These are phyloP conservation scores for Jacaranda mimosifolia DNA, from an alignment of 257 asterid species.

Conservation along the genomic window DNA sequence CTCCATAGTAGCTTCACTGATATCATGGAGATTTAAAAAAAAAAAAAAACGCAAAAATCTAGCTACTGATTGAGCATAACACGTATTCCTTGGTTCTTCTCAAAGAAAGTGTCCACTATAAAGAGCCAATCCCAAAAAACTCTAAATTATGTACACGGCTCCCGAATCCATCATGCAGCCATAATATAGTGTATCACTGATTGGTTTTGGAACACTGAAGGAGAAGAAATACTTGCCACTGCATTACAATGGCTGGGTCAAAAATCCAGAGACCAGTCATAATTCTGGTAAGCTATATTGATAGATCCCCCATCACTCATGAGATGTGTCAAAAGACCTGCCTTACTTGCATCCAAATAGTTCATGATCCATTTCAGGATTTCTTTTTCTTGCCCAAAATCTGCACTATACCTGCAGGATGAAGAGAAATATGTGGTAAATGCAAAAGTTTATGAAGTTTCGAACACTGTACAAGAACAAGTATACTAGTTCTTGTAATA, in stretches of 20 bases:
- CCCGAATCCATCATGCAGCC: slow-evolving; percentile 5
- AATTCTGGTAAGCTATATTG: slow-evolving; percentile 65
- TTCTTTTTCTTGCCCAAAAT: slow-evolving; percentile 87
- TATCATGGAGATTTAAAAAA: background rate
- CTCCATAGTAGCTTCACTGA: background rate
- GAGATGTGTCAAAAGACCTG: slow-evolving; percentile 87
- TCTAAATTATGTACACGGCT: slow-evolving; percentile 24
- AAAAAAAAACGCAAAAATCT: slow-evolving; percentile 7
- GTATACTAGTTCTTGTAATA: no score
- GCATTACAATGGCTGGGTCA: slow-evolving; percentile 31
- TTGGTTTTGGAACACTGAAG: background rate
- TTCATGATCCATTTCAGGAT: slow-evolving; percentile 70
- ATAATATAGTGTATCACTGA: background rate
- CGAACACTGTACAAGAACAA: no score
- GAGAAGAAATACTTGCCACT: background rate
- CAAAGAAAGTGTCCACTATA: slow-evolving; percentile 26
- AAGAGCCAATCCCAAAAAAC: background rate
- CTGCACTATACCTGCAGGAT: slow-evolving; percentile 78
- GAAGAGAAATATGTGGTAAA: background rate
- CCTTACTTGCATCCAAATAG: slow-evolving; percentile 81
- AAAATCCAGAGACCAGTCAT: slow-evolving; percentile 82
- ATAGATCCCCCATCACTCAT: slow-evolving; percentile 74
- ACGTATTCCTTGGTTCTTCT: slow-evolving; percentile 14
- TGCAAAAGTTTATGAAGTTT: no score
- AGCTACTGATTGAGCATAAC: background rate